A percentile compares a stretch with the other conserved stretches of the same genome.
Conservation (phyloP, 2,329 filamentous ascomycete species). For the Capronia americana region DNA sequence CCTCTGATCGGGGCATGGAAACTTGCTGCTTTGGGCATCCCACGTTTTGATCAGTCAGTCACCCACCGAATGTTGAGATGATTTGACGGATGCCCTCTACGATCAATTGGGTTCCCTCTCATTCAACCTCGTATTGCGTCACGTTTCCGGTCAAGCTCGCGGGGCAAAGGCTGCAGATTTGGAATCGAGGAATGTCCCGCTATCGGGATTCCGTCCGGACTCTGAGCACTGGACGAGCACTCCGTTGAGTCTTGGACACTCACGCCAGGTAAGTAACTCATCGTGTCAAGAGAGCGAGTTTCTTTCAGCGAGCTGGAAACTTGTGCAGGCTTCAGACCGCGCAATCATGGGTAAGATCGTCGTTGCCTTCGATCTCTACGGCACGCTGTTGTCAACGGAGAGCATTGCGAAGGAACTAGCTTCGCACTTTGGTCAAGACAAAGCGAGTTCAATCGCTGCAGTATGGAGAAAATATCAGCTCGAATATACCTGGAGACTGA, state of each 20-base stretch:
- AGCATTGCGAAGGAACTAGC: conserved; percentile 68
- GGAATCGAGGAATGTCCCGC: not conserved
- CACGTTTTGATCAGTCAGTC: not conserved
- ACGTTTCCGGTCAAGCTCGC: not conserved
- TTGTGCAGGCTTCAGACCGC: not conserved
- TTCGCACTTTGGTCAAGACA: conserved; percentile 63
- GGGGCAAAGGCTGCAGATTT: not conserved
- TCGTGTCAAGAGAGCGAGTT: not conserved
- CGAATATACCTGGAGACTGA: conserved; percentile 78
- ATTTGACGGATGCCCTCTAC: not conserved
- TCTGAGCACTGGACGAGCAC: not conserved
- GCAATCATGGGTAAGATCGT: conserved; percentile 47
- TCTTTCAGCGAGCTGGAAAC: not conserved
- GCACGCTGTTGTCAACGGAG: conserved; percentile 74
- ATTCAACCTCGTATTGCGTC: not conserved
- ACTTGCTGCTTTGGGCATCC: conserved; percentile 14
- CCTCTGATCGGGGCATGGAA: not conserved
- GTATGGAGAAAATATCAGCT: conserved; percentile 74
- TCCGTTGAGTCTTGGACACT: too few relatives aligned
- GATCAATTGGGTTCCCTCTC: too few relatives aligned
- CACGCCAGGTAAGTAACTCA: not conserved
- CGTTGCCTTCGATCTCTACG: conserved; percentile 77
- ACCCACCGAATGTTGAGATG: not conserved
- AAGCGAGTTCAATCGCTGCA: conserved; percentile 62
- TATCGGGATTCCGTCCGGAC: not conserved